Conservation (phyloP, 768 basidiomycete species). For the Tricholoma furcatifolium region DNA sequence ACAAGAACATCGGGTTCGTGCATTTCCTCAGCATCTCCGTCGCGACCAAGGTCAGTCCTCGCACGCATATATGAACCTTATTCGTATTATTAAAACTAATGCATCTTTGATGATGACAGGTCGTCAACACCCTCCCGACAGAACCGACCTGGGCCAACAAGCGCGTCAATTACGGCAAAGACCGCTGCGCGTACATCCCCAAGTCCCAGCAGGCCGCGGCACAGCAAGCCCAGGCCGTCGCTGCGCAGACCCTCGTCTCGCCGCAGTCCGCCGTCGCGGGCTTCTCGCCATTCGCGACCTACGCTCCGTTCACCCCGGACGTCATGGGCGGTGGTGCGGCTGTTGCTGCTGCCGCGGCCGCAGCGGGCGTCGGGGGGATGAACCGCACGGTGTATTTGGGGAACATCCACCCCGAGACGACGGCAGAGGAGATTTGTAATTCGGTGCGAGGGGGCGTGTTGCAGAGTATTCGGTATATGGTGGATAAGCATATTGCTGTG, state of each 20-base stretch:
- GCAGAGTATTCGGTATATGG: conserved; percentile 93
- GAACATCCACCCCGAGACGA: conserved; percentile 95
- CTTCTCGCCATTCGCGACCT: conserved; percentile 51
- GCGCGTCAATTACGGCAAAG: conserved; percentile 97
- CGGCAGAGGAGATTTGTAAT: conserved; percentile 93
- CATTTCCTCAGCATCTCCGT: conserved; percentile 95
- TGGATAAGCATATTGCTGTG: conserved; percentile 96
- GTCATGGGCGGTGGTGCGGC: conserved; percentile 34
- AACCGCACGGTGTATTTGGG: conserved; percentile 96
- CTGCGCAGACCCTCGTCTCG: conserved; percentile 64
- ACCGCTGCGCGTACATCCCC: conserved; percentile 96
- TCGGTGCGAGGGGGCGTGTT: conserved; percentile 95
- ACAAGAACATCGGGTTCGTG: conserved; percentile 99
- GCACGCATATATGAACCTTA: background rate
- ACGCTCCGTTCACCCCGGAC: conserved; percentile 49
- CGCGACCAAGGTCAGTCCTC: conserved; percentile 80
- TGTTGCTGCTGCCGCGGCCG: conserved; percentile 26
- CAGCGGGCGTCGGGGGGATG: conserved; percentile 45
- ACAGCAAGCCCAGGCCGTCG: conserved; percentile 84
- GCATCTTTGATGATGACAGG: conserved; percentile 49
- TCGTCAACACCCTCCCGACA: conserved; percentile 88
- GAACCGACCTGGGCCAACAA: conserved; percentile 95
- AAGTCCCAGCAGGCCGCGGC: conserved; percentile 91
- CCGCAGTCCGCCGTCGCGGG: conserved; percentile 45
- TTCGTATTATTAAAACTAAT: background rate